Percentiles rank a stretch among this genome's conserved stretches.
phyloP scores from a whole-genome alignment of 2,329 filamentous ascomycete genomes.

The Epichloe bromicola region DNA sequence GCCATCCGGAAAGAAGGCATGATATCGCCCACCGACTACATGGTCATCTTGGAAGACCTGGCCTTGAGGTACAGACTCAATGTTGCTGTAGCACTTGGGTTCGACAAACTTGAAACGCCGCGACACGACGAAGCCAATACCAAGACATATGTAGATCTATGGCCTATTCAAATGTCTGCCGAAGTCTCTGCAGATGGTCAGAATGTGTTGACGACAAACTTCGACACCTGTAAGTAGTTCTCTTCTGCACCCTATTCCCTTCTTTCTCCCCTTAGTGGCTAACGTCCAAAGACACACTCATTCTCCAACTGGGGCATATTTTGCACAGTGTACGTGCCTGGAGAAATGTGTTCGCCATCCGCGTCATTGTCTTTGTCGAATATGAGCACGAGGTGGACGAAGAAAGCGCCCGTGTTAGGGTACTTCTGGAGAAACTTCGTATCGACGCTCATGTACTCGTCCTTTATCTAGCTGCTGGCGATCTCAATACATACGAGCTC shows the following conservation, averaged over 20 bases:
- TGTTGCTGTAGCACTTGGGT: slow-evolving; percentile 72
- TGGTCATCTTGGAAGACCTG: slow-evolving; percentile 73
- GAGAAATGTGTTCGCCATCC: slow-evolving; percentile 58
- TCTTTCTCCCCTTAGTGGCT: too few relatives aligned
- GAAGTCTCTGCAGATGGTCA: slow-evolving; percentile 57
- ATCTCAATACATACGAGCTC: slow-evolving; percentile 58
- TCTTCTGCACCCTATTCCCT: neutral
- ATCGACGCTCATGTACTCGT: slow-evolving; percentile 71
- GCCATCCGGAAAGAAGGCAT: slow-evolving; percentile 53
- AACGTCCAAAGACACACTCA: slow-evolving; percentile 47
- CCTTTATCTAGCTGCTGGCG: slow-evolving; percentile 67
- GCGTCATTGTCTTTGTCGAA: slow-evolving; percentile 79
- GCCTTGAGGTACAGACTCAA: slow-evolving; percentile 68
- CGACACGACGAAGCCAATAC: slow-evolving; percentile 39
- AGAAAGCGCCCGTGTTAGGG: slow-evolving; percentile 57
- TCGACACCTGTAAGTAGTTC: slow-evolving; percentile 61
- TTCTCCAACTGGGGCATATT: slow-evolving; percentile 76
- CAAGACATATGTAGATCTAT: slow-evolving; percentile 76
- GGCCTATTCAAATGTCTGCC: slow-evolving; percentile 90
- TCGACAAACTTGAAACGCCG: slow-evolving; percentile 63
- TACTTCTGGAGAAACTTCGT: slow-evolving; percentile 64
- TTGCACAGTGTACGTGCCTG: slow-evolving; percentile 69
- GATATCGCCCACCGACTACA: slow-evolving; percentile 60
- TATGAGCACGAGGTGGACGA: slow-evolving; percentile 76
- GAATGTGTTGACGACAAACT: slow-evolving; percentile 70